Percentiles rank a stretch among this genome's conserved stretches.
phyloP scores from a whole-genome alignment of 2,329 filamentous ascomycete species.

The Colletotrichum cordylinicola region DNA sequence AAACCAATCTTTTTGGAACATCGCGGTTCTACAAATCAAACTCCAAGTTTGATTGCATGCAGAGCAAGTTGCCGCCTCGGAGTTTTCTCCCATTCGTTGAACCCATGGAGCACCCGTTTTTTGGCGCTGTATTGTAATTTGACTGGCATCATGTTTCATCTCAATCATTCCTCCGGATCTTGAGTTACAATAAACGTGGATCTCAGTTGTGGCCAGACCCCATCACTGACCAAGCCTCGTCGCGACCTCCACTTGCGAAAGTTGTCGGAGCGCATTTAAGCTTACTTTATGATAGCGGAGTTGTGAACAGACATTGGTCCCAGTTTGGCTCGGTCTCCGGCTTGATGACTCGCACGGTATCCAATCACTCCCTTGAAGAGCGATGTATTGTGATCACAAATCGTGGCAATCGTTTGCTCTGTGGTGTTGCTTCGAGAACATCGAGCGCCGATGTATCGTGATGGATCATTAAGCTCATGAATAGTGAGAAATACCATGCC shows the following conservation, averaged over 20 bases:
- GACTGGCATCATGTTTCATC: neutral
- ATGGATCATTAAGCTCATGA: neutral
- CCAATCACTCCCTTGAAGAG: neutral
- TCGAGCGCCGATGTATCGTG: neutral
- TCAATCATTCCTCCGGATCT: neutral
- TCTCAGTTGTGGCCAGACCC: neutral
- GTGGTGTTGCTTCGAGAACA: neutral
- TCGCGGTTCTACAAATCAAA: neutral
- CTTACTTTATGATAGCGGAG: neutral
- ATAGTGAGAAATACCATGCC: neutral
- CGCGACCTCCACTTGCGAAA: neutral
- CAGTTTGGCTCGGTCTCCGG: neutral
- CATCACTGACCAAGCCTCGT: neutral
- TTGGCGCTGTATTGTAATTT: neutral
- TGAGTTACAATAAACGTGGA: neutral
- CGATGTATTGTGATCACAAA: neutral
- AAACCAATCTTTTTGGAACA: neutral
- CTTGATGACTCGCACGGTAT: neutral
- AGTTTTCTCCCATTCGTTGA: neutral
- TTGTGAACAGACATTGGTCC: neutral
- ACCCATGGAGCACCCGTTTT: neutral
- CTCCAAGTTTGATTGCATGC: fast-evolving
- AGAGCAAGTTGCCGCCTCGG: neutral
- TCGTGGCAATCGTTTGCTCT: neutral
- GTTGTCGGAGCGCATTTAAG: neutral